Percentiles rank a stretch among this genome's conserved stretches.
Evolutionary conservation across 2,329 filamentous ascomycete species (phyloP).

Genomic region (Amesomyces nigricolor): DNA sequence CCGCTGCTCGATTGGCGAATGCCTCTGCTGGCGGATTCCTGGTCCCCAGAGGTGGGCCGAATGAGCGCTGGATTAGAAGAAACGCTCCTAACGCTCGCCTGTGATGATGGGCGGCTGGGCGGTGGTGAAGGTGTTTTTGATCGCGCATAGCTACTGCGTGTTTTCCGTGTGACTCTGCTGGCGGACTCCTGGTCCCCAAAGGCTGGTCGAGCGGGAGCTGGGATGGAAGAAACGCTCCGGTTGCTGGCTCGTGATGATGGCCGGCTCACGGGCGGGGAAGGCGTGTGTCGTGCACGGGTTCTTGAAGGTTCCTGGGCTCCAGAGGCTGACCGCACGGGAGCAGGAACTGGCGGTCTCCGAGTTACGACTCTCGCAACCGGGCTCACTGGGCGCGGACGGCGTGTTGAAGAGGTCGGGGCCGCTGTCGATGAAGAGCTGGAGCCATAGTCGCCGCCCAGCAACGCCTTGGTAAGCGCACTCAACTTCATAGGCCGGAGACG

Average conservation of each 20-base stretch:
- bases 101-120: background rate
- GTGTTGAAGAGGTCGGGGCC: slow-evolving; percentile 23
- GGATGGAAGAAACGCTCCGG: background rate
- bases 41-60: background rate
- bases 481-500: slow-evolving; percentile 88
- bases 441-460: slow-evolving; percentile 48
- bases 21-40: background rate
- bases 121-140: background rate
- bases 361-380: background rate
- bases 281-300: background rate
- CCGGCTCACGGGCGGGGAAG: background rate
- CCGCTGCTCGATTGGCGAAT: background rate
- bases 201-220: background rate
- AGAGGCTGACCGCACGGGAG: slow-evolving; percentile 19
- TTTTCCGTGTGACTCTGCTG: background rate
- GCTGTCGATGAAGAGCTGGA: slow-evolving; percentile 31
- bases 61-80: background rate
- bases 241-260: background rate
- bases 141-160: background rate
- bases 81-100: background rate
- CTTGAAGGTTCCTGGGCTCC: slow-evolving; percentile 3
- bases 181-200: slow-evolving; percentile 7
- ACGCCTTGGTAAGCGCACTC: slow-evolving; percentile 83
- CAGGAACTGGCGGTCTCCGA: background rate
- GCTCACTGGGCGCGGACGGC: too few relatives aligned